A percentile compares a stretch with the other conserved stretches of the same genome.
Evolutionary conservation across 2,329 filamentous ascomycete genomes (phyloP).

Genomic region (Calonectria pseudoturangicola): DNA sequence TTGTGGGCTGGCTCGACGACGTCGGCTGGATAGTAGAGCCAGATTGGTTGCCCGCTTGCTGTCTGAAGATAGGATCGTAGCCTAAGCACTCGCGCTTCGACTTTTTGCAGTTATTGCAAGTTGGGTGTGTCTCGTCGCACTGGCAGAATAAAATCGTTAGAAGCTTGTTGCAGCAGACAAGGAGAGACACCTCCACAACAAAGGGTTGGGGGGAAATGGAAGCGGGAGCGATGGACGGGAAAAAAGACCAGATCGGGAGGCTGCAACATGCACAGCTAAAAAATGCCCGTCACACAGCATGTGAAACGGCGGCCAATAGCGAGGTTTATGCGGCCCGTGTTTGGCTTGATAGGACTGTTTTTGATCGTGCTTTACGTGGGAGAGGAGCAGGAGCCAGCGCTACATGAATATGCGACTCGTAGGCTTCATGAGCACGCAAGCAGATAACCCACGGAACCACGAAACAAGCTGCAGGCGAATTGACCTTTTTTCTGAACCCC

Average conservation of each 20-base stretch:
- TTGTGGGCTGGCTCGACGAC: conserved; percentile 57
- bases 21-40: conserved; percentile 71
- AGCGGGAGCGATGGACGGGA: conserved; percentile 40
- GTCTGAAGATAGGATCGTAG: conserved; percentile 92
- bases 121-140: conserved; percentile 97
- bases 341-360: conserved; percentile 39
- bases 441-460: conserved; percentile 45
- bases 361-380: conserved; percentile 46
- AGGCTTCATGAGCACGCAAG: conserved; percentile 46
- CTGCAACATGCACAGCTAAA: conserved; percentile 33
- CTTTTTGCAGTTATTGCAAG: conserved; percentile 92
- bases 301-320: conserved; percentile 43
- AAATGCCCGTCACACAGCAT: conserved; percentile 34
- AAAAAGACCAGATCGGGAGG: conserved; percentile 33
- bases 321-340: conserved; percentile 43
- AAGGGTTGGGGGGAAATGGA: conserved; percentile 29
- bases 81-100: conserved; percentile 91
- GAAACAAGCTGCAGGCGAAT: conserved; percentile 47
- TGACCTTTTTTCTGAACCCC: conserved; percentile 39
- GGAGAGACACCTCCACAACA: conserved; percentile 46
- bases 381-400: conserved; percentile 45
- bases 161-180: conserved; percentile 43
- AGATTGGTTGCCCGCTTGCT: conserved; percentile 82
- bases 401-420: conserved; percentile 49
- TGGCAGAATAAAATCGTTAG: conserved; percentile 55